Base-by-base conservation (phyloP, 306 rosid species). In the Pueraria montana region DNA sequence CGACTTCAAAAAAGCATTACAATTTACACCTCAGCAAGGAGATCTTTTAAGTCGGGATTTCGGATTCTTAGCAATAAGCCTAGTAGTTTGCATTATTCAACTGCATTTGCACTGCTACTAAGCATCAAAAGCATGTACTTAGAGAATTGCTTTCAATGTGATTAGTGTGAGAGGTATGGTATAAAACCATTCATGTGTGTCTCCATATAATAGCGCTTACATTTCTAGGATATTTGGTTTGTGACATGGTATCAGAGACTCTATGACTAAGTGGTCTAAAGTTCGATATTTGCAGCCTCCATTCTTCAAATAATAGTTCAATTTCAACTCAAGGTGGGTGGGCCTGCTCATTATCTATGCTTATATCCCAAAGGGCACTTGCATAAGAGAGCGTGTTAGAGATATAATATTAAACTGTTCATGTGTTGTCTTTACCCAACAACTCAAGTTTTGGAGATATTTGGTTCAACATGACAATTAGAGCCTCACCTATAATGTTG, bases 1-100 rank as follows among this genome's bases (percentile, higher is more conserved):
- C 61, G 61, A 55, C 50, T 80, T 45, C 79, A 59, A 14, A 46
- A 45, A 43, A 7, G 55, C 23, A 5, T n/a, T n/a, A n/a, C n/a
- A n/a, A n/a, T n/a, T 71, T 18, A 26, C 48, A 43, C 78, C 45
- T 70, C 49, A 80, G 61, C 70, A 56, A 42, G 21, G 36, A 40
- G 48, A 43, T 20, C 16, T n/a, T 20, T 24, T 18, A 65, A 34
- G 2, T 65, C 1, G 13, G 20, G 67, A n/a, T 77, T 59, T 34
- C 8, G 59, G 18, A 46, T 20, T 46, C 52, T 30, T 32, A 32
- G 74, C 16, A 64, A 8, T 48, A 30, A 11, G 11, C 36, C n/a
- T 63, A 14, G 21, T 23, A 30, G 70, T 43, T 80, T 38, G 69
- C 77, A 55, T 56, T 9, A 16, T 4, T 58, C 48, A 52, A 52